phyloP scores from a whole-genome alignment of 139 green algal genomes.

The Volvox africanus region DNA sequence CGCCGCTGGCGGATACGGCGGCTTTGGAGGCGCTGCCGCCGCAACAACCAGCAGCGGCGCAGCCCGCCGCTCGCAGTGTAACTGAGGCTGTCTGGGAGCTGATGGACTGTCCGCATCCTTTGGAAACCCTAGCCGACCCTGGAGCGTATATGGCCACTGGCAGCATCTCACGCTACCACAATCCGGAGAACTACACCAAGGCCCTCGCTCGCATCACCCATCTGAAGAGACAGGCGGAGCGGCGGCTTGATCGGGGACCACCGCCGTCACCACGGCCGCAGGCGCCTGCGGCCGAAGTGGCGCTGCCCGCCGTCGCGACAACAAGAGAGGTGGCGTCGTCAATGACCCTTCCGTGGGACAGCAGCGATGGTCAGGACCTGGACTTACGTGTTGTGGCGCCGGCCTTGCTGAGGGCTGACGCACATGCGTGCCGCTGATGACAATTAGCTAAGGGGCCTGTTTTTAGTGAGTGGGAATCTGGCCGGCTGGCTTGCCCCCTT shows the following conservation, averaged over 20 bases:
- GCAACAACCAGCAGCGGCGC: not conserved
- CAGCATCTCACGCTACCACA: constrained; percentile 94
- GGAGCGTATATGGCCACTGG: constrained; percentile 87
- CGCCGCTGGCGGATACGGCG: not conserved
- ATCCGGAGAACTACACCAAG: constrained; percentile 95
- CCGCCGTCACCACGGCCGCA: not conserved
- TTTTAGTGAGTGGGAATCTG: too few relatives aligned
- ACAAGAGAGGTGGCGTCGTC: not conserved
- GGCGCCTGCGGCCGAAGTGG: not conserved
- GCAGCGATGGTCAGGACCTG: constrained; percentile 8
- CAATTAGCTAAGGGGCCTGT: too few relatives aligned
- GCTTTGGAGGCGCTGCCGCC: not conserved
- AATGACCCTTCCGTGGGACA: not conserved
- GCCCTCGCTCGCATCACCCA: constrained; percentile 56
- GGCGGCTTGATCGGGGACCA: not conserved
- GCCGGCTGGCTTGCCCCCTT: too few relatives aligned
- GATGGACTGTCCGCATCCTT: constrained; percentile 95
- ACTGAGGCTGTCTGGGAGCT: constrained; percentile 79
- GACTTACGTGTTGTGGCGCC: not conserved
- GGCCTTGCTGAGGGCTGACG: not conserved
- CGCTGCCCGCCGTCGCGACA: not conserved
- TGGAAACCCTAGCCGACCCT: constrained; percentile 92
- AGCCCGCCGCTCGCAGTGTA: constrained; percentile 26
- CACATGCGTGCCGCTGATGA: not conserved
- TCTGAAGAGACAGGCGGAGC: constrained; percentile 43